Conservation (phyloP, 2,329 filamentous ascomycete genomes). For the Fusarium tricinctum region DNA sequence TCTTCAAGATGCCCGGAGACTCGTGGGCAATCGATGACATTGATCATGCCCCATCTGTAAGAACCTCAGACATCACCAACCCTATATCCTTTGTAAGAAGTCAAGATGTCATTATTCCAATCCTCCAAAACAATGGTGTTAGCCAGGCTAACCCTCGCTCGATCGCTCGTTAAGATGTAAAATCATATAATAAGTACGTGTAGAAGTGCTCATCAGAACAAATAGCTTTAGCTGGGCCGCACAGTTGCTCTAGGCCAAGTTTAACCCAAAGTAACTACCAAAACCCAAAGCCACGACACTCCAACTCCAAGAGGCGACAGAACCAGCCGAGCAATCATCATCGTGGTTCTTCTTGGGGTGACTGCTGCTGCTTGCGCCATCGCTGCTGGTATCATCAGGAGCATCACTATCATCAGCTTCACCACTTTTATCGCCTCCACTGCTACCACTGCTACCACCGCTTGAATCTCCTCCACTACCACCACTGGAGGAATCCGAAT, state of each 20-base stretch:
- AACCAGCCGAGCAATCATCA: conserved; percentile 26
- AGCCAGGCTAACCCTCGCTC: no score
- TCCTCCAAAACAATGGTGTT: no score
- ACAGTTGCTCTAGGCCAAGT: neutral
- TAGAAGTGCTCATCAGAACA: no score
- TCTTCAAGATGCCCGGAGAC: no score
- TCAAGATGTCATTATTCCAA: no score
- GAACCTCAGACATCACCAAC: no score
- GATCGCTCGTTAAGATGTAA: no score
- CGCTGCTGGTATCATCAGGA: neutral
- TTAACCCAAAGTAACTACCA: conserved; percentile 14
- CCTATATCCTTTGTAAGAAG: no score
- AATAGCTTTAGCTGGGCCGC: no score
- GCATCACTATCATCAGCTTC: neutral
- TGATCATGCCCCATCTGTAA: no score
- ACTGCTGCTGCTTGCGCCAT: neutral
- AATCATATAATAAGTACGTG: no score
- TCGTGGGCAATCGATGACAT: no score
- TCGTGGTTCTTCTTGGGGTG: conserved; percentile 2
- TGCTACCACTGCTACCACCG: neutral
- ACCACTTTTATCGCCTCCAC: neutral
- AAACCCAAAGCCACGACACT: conserved; percentile 17
- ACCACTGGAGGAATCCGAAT: neutral
- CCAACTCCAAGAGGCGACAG: conserved; percentile 8
- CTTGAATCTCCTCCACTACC: neutral